phyloP scores from a whole-genome alignment of 2,329 filamentous ascomycete genomes.

The Fusarium pilosicola region DNA sequence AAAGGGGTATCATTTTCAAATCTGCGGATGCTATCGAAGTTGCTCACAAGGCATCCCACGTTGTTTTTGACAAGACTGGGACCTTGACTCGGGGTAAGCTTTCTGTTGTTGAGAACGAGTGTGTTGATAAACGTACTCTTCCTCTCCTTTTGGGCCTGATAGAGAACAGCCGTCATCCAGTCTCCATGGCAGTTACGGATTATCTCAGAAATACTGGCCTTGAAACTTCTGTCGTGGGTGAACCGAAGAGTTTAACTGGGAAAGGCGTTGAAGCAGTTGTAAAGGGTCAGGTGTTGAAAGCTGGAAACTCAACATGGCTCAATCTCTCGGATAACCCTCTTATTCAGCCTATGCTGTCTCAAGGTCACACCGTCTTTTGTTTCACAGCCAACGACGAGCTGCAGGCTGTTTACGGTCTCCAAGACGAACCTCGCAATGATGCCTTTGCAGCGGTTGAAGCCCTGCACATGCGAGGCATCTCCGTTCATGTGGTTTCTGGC shows the following conservation, averaged over 20 bases:
- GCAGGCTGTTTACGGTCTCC: slow-evolving; percentile 56
- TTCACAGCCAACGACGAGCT: slow-evolving; percentile 53
- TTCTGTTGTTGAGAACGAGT: slow-evolving; percentile 47
- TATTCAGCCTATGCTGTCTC: slow-evolving; percentile 49
- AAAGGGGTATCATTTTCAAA: slow-evolving; percentile 75
- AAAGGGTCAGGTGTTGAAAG: slow-evolving; percentile 49
- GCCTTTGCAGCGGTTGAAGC: slow-evolving; percentile 48
- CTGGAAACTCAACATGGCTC: slow-evolving; percentile 64
- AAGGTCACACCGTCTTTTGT: slow-evolving; percentile 59
- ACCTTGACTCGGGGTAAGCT: slow-evolving; percentile 73
- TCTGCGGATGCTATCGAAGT: slow-evolving; percentile 71
- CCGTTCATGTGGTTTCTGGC: slow-evolving; percentile 62
- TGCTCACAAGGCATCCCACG: slow-evolving; percentile 68
- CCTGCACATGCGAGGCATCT: slow-evolving; percentile 53
- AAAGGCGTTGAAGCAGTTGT: slow-evolving; percentile 56
- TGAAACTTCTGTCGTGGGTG: slow-evolving; percentile 35
- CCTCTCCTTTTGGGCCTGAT: slow-evolving; percentile 48
- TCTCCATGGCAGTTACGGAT: slow-evolving; percentile 58
- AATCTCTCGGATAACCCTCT: slow-evolving; percentile 42
- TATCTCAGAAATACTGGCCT: slow-evolving; percentile 49
- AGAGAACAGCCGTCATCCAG: slow-evolving; percentile 60
- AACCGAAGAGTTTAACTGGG: slow-evolving; percentile 54
- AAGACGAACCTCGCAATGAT: slow-evolving; percentile 58
- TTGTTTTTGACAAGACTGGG: slow-evolving; percentile 85
- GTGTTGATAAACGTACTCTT: not conserved